phyloP scores from a whole-genome alignment of 257 asterid genomes.

The Salvia hispanica region DNA sequence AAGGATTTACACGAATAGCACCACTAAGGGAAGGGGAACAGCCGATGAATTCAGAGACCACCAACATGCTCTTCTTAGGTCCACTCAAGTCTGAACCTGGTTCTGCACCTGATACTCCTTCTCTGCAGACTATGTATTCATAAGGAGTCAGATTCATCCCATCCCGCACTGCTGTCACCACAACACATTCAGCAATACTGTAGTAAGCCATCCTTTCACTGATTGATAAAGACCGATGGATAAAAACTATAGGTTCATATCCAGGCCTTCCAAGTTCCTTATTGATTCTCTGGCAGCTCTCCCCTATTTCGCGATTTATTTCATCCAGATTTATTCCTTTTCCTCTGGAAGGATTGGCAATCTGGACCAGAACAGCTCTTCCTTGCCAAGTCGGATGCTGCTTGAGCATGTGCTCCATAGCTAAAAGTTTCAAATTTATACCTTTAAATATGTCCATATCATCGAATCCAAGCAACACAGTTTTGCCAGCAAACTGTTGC shows the following conservation, averaged over 20 bases:
- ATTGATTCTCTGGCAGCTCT: conserved; percentile 68
- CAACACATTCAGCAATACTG: conserved; percentile 88
- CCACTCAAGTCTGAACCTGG: conserved; percentile 53
- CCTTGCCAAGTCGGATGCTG: conserved; percentile 84
- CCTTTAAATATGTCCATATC: conserved; percentile 96
- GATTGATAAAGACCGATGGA: conserved; percentile 58
- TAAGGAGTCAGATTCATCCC: conserved; percentile 95
- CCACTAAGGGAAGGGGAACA: conserved; percentile 95
- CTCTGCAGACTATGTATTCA: conserved; percentile 82
- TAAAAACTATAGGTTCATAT: conserved; percentile 67
- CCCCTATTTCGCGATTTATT: conserved; percentile 69
- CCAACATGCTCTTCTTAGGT: conserved; percentile 87
- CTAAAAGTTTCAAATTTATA: conserved; percentile 77
- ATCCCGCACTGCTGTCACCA: conserved; percentile 89
- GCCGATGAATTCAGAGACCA: conserved; percentile 87
- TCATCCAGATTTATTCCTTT: conserved; percentile 73
- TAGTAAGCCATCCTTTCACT: conserved; percentile 88
- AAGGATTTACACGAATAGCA: conserved; percentile 88
- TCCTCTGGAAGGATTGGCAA: conserved; percentile 83
- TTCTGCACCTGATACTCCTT: conserved; percentile 68
- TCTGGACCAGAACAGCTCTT: conserved; percentile 81
- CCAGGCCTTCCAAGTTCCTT: conserved; percentile 72
- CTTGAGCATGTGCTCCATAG: conserved; percentile 84
- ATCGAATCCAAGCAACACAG: conserved; percentile 82
- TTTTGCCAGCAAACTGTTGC: conserved; percentile 72